These are phyloP conservation scores for Talaromyces piceae DNA, from an alignment of 2,329 filamentous ascomycete genomes.

Conservation along the genomic window DNA sequence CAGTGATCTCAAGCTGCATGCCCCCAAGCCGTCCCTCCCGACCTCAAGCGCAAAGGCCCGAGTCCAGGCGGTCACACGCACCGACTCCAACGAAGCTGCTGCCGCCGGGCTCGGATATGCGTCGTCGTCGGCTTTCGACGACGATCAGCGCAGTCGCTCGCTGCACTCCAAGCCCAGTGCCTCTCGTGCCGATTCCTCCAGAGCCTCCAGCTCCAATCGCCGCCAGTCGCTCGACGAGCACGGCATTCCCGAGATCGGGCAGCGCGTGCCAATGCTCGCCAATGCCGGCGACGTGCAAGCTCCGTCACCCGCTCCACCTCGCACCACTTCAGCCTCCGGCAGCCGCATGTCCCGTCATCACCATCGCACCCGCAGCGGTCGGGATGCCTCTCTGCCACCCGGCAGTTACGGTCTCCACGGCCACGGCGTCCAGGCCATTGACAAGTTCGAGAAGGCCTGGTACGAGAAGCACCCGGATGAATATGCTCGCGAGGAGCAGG, in stretches of 20 bases:
- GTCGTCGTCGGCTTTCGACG: slow-evolving; percentile 40
- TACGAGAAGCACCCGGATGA: slow-evolving; percentile 86
- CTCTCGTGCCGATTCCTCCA: slow-evolving; percentile 41
- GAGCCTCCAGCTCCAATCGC: slow-evolving; percentile 41
- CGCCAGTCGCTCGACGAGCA: slow-evolving; percentile 62
- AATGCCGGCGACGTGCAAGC: slow-evolving; percentile 94
- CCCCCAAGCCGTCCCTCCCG: slow-evolving; percentile 79
- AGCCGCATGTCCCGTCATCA: slow-evolving; percentile 48
- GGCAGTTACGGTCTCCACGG: slow-evolving; percentile 76
- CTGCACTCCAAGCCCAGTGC: slow-evolving; percentile 58
- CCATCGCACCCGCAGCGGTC: slow-evolving; percentile 63
- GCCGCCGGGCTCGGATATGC: slow-evolving; percentile 72
- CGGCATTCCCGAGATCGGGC: slow-evolving; percentile 86
- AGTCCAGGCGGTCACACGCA: slow-evolving; percentile 77
- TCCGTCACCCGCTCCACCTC: slow-evolving; percentile 64
- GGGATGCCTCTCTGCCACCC: slow-evolving; percentile 65
- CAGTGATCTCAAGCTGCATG: slow-evolving; percentile 76
- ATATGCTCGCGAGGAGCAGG: slow-evolving; percentile 61
- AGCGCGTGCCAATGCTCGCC: slow-evolving; percentile 87
- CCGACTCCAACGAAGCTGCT: slow-evolving; percentile 79
- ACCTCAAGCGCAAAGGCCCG: slow-evolving; percentile 73
- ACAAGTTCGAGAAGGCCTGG: slow-evolving; percentile 85
- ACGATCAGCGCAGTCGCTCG: slow-evolving; percentile 47
- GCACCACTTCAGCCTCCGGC: slow-evolving; percentile 38
- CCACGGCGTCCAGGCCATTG: slow-evolving; percentile 58